Evolutionary conservation across 2,329 filamentous ascomycete genomes (phyloP).

Genomic region (Epichloe baconii): DNA sequence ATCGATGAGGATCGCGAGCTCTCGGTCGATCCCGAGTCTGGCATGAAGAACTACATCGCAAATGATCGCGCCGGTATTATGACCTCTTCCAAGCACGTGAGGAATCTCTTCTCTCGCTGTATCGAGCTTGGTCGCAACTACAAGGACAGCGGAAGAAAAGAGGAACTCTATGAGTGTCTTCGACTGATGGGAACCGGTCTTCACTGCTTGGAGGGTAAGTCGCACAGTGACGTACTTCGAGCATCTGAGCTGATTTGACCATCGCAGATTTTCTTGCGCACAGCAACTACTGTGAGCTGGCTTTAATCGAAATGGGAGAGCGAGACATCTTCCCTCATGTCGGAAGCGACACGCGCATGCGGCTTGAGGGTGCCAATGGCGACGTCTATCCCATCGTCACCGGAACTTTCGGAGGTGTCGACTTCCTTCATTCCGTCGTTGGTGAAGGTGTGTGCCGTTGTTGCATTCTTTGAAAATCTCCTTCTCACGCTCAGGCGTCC

Average conservation of each 20-base stretch:
- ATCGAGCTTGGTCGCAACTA: slow-evolving; percentile 75
- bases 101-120: slow-evolving; percentile 56
- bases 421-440: slow-evolving; percentile 81
- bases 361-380: slow-evolving; percentile 50
- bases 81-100: slow-evolving; percentile 67
- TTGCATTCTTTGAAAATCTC: not conserved
- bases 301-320: slow-evolving; percentile 77
- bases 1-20: slow-evolving; percentile 70
- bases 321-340: slow-evolving; percentile 75
- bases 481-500: too few species aligned
- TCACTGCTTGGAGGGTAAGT: slow-evolving; percentile 68
- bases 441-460: slow-evolving; percentile 37
- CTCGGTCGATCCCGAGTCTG: slow-evolving; percentile 59
- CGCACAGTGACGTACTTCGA: not conserved
- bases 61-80: slow-evolving; percentile 68
- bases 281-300: slow-evolving; percentile 84
- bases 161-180: slow-evolving; percentile 78
- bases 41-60: slow-evolving; percentile 90
- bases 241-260: slow-evolving; percentile 1
- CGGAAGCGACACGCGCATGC: slow-evolving; percentile 58
- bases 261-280: slow-evolving; percentile 71
- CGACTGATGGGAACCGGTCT: slow-evolving; percentile 76
- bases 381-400: slow-evolving; percentile 74
- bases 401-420: slow-evolving; percentile 87
- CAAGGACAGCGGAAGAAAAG: slow-evolving; percentile 37